These are phyloP conservation scores for Tylopilus sp. DNA, from an alignment of 1,284 basidiomycete genomes.

Conservation along the genomic window DNA sequence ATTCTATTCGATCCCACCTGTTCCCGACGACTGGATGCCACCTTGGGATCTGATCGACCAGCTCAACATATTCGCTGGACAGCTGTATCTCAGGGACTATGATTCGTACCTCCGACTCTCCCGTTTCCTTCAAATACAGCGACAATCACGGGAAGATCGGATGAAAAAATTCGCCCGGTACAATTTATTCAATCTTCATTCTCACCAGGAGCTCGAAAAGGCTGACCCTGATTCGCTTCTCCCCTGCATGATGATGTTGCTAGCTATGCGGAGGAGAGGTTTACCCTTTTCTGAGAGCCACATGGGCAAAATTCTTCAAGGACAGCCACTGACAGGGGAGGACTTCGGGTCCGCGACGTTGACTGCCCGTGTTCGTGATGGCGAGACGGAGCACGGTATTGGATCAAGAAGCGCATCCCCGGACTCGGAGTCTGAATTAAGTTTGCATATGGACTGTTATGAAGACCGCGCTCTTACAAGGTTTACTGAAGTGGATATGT, in stretches of 20 bases:
- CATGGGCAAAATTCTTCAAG: constrained; percentile 14
- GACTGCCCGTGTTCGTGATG: too few relatives aligned
- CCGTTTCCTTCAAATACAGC: constrained; percentile 2
- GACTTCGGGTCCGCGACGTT: constrained; percentile 5
- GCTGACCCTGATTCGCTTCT: not conserved
- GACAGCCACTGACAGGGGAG: not conserved
- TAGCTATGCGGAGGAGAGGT: constrained; percentile 1
- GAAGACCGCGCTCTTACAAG: too few relatives aligned
- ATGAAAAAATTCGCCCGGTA: not conserved
- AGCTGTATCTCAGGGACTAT: constrained; percentile 24
- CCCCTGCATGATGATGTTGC: constrained; percentile 3
- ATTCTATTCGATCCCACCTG: constrained; percentile 45
- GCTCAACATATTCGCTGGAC: constrained; percentile 50
- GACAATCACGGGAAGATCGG: not conserved
- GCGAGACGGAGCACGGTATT: too few relatives aligned
- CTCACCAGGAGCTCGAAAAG: not conserved
- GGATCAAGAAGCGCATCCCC: too few relatives aligned
- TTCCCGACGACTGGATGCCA: not conserved
- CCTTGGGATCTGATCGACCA: constrained; percentile 5
- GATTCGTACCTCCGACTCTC: constrained; percentile 36
- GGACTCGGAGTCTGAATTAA: too few relatives aligned
- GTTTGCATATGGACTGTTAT: too few relatives aligned
- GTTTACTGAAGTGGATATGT: too few relatives aligned
- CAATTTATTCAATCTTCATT: not conserved
- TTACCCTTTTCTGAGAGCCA: not conserved